phyloP scores from a whole-genome alignment of 352 stramenopile species.

The Globisporangium irregulare region DNA sequence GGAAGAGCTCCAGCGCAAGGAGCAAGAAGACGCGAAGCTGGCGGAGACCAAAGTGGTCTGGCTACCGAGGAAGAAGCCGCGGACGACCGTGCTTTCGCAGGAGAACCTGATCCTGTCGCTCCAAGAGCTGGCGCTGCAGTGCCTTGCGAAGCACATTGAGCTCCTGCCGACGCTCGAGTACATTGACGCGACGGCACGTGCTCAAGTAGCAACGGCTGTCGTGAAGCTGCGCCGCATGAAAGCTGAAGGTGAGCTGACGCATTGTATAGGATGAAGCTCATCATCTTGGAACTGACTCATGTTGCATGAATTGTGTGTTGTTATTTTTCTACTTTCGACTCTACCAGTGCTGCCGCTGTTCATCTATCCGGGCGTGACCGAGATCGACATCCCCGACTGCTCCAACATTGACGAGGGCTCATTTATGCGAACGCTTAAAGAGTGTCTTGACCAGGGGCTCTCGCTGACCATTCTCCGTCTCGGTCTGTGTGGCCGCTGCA shows the following conservation, averaged over 20 bases:
- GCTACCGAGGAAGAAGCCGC: conserved; percentile 48
- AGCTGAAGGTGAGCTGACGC: conserved; percentile 30
- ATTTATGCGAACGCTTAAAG: conserved; percentile 50
- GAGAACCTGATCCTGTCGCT: conserved; percentile 50
- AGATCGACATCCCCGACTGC: conserved; percentile 82
- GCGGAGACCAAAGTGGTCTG: conserved; percentile 31
- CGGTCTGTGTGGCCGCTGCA: conserved; percentile 70
- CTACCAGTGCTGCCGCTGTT: conserved; percentile 66
- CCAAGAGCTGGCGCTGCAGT: conserved; percentile 50
- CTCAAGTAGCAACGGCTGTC: conserved; percentile 54
- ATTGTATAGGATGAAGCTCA: background rate
- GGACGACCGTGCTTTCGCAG: conserved; percentile 41
- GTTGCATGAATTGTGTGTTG: background rate
- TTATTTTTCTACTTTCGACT: background rate
- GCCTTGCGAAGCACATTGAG: conserved; percentile 61
- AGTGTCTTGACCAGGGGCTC: conserved; percentile 40
- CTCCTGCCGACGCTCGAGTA: conserved; percentile 68
- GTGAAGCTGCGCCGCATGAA: conserved; percentile 61
- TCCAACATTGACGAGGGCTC: conserved; percentile 75
- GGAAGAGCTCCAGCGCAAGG: conserved; percentile 41
- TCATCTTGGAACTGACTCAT: background rate
- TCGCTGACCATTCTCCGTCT: conserved; percentile 55
- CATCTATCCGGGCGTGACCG: conserved; percentile 74
- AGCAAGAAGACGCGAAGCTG: conserved; percentile 19
- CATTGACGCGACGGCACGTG: conserved; percentile 56